Conservation (phyloP, 2,329 filamentous ascomycete genomes). For the Penicillium sp. region DNA sequence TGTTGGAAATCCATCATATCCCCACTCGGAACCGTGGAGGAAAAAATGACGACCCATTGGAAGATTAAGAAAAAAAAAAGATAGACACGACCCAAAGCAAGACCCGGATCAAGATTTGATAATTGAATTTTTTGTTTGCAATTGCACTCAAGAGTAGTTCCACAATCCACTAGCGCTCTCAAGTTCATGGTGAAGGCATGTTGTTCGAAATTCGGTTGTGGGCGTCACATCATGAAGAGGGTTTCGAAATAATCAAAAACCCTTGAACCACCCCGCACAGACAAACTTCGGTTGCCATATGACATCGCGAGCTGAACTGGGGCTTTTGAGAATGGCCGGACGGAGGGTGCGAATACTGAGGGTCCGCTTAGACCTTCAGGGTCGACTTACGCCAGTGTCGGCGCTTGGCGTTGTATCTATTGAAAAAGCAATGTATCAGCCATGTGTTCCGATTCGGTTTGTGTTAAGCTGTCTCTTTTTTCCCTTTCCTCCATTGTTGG, state of each 20-base stretch:
- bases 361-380: conserved; percentile 82
- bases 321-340: conserved; percentile 33
- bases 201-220: conserved; percentile 16
- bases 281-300: conserved; percentile 21
- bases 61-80: conserved; percentile 3
- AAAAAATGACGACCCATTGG: conserved; percentile 2
- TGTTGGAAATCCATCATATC: conserved; percentile 2
- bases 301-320: conserved; percentile 30
- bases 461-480: neutral
- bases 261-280: conserved; percentile 18
- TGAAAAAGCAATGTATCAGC: conserved; percentile 4
- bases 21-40: conserved; percentile 10
- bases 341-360: conserved; percentile 42
- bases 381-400: conserved; percentile 99
- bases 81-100: conserved; percentile 3
- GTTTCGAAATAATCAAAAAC: conserved; percentile 29
- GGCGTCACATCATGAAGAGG: conserved; percentile 21
- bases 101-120: conserved; percentile 14
- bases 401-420: conserved; percentile 99
- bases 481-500: conserved; percentile 3
- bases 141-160: conserved; percentile 25
- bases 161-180: conserved; percentile 25
- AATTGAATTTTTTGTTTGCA: conserved; percentile 14
- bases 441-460: neutral
- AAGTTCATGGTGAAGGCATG: conserved; percentile 14